Evolutionary conservation across 2,329 filamentous ascomycete species (phyloP), one percentile per base, ranked within the genome.

Genomic region (Penicillium brasilianum): DNA sequence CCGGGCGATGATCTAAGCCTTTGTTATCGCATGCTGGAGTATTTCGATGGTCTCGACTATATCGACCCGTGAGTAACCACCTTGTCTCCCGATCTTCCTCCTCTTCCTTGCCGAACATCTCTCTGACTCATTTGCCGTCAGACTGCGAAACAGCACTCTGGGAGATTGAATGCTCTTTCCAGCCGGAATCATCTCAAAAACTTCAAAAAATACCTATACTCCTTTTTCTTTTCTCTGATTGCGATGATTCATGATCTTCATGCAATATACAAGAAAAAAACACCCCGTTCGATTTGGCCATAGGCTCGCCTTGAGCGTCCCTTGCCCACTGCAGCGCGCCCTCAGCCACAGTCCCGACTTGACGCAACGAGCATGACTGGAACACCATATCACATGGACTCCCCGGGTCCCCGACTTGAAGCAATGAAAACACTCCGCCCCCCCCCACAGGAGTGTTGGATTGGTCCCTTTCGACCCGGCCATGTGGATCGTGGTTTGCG

Each of bases 1-100:
- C 76, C 78, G 16, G 78, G 77, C 34, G 79, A 80, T 61, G 78
- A 81, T 61, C 68, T 76, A 61, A 73, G 66, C 58, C 74, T 83
- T 46, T 82, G 80, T 69, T 78, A 78, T 67, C 77, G 77, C 58
- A 83, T 83, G 81, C 73, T 82, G 61, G 80, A 82, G 66, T 81
- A 80, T 58, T 83, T 83, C 60, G 79, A 74, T 66, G 78, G 78
- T 57, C 76, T 83, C 66, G 80, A 83, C 64, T 83, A 80, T 69
- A 79, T 82, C 62, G 72, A 81, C 59, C 70, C 73, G 74, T 78
- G 66, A 77, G 74, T 75, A 48, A 44, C 36, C 34, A 48, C n/a
- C 51, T 63, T 52, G 34, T 4, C 41, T n/a, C n/a, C 25, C 6
- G 34, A 36, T 30, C 14, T 34, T 6, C 8, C 7, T 32, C 20